Evolutionary conservation across 2,329 filamentous ascomycete species (phyloP), one percentile per base, ranked within the genome.

Genomic region (Penicillium fuscoglaucum): DNA sequence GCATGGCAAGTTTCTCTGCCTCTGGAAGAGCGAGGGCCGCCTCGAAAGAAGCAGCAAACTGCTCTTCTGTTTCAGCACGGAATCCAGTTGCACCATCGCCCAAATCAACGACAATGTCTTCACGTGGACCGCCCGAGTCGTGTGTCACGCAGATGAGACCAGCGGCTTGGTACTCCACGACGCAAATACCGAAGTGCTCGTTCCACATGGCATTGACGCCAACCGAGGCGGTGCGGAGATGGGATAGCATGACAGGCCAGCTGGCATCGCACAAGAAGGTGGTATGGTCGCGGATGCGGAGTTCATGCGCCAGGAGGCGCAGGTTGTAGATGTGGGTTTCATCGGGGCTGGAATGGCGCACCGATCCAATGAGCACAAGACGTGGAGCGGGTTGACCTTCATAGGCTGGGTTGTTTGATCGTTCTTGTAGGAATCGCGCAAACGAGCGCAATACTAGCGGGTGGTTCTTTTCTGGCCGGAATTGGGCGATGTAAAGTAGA

Each of bases 171-270:
- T 98, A 99, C 79, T 99, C 95, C 41, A 99, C 95, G 17, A 98
- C 93, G 1, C 95, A 95, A 59, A 99, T 99, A 24, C 95, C 95
- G 73, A 99, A 99, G 75, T 99, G 95, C 78, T 99, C 95, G 73
- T 97, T 98, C 93, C 95, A 99, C 95, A 99, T 99, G 70, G 90
- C 91, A 68, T 99, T 99, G 31, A 96, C 92, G 50, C 95, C 95
- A 1, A 99, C 85, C 19, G 87, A 93, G 4, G 90, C 87, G 61
- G 81, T 86, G 53, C 85, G 80, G 60, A 98, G 80, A 85, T 90
- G 92, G 33, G 89, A 83, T 10, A 97, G 81, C 53, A 99, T 90
- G 66, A 91, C 85, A 4, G 90, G 86, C 92, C 93, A 99, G 28
- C 90, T 87, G 0, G 91, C 93, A 73, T 99, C 93, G 56, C 92